Evolutionary conservation across 2,329 filamentous ascomycete species (phyloP).

Genomic region (Aureobasidium pullulans): DNA sequence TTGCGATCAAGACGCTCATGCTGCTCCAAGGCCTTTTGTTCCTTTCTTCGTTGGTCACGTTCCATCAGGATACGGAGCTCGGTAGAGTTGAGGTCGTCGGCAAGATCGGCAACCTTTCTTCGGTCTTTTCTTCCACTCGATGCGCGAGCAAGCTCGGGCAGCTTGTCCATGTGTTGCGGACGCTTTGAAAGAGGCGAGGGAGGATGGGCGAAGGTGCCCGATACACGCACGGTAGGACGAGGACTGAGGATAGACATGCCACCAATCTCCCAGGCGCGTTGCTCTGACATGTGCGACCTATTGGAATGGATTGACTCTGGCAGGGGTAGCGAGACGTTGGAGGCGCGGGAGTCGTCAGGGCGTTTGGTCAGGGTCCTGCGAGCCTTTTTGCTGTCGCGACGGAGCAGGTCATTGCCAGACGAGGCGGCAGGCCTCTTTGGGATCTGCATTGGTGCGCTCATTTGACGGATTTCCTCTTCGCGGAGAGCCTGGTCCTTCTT

Average conservation of each 20-base stretch:
- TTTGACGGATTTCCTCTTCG: conserved; percentile 81
- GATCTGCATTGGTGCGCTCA: conserved; percentile 63
- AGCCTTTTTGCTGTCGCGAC: conserved; percentile 59
- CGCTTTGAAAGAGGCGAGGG: background rate
- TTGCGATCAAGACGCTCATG: conserved; percentile 59
- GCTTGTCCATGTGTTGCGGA: conserved; percentile 13
- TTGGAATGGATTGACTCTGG: conserved; percentile 69
- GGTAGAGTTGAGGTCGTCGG: conserved; percentile 76
- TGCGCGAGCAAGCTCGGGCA: conserved; percentile 18
- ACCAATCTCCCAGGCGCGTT: conserved; percentile 71
- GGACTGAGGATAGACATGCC: conserved; percentile 75
- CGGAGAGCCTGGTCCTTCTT: conserved; percentile 67
- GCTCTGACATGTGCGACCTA: conserved; percentile 67
- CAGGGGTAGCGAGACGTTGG: conserved; percentile 67
- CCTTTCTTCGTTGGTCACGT: conserved; percentile 70
- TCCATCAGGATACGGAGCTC: conserved; percentile 86
- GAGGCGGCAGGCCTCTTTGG: conserved; percentile 50
- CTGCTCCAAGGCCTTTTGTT: conserved; percentile 63
- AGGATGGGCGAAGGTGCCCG: conserved; percentile 20
- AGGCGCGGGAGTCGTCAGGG: conserved; percentile 38
- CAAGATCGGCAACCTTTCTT: conserved; percentile 60
- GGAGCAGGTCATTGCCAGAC: conserved; percentile 42
- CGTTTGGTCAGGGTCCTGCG: conserved; percentile 56
- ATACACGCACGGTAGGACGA: conserved; percentile 65
- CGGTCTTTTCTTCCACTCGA: conserved; percentile 40